Base-by-base conservation (phyloP, 371 early-diverging fungal species). In the Nosema muscidifuracis region DNA sequence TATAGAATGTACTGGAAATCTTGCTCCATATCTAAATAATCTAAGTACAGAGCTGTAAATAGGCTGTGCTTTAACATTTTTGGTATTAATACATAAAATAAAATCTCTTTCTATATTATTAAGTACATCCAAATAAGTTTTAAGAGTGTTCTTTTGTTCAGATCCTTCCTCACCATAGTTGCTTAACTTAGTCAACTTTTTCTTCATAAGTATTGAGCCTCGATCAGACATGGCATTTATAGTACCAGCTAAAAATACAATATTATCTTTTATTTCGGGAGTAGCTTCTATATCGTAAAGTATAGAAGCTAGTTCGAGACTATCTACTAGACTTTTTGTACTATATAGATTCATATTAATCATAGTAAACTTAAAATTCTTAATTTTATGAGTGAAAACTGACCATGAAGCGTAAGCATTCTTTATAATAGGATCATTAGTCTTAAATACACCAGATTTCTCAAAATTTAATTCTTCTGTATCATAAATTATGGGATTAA, bases 321-420 rank as follows among this genome's bases (percentile, higher is more conserved):
- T 40, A 24, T 58, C 63, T 18, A 38, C 50, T 26, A 58, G 51
- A 7, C 31, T 22, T 55, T 63, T 51, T 30, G 67, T 60, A 24
- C 62, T 68, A 33, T 61, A 68, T 40, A 74, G 56, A 42, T 74
- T 67, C 13, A 74, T 38, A 65, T 74, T 74, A 15, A 74, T 42
- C 18, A 74, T 69, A n/a, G 60, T 68, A 40, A 68, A 74, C 42
- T 43, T 26, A 28, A 43, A 18, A 16, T 67, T 33, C 6, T 44
- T 74, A 2, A 2, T n/a, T 18, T 44, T 61, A 20, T 61, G 30
- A n/a, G 34, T 33, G 31, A 74, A 69, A 1, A 74, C 40, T 16
- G 47, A 68, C 62, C 55, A 67, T 31, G 63, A 43, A 47, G 61
- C 75, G 40, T 68, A 74, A 24, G 65, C 33, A 30, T 53, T 43